Evolutionary conservation across 805 yeast species (phyloP), one percentile per base, ranked within the genome.

Genomic region (Diddensiella transvaalensis): DNA sequence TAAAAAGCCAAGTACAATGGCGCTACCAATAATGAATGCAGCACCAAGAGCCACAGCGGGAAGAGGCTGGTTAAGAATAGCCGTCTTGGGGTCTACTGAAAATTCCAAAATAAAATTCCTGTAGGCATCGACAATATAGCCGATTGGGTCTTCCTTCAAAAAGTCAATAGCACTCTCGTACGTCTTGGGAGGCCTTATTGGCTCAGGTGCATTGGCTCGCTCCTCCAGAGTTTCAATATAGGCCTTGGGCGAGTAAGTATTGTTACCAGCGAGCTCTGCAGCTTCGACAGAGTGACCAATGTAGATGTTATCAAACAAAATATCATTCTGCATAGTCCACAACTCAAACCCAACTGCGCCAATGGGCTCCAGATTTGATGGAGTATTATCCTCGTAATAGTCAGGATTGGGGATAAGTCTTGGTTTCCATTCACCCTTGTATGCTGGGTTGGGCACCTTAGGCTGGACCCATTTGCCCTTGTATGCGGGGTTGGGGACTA

Each of bases 321-420:
- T 78, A 43, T 85, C 78, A 38, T 74, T 73, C 54, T 86, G 83
- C 82, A 89, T 84, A 41, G 91, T 78, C 96, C 96, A 89, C 54
- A 89, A 71, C 66, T 89, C 97, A 60, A 90, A 86, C 5, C 95
- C 96, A 40, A 88, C 58, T 8, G 85, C 95, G 21, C 89, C 90
- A 54, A 87, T 78, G 29, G 82, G 78, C 56, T 79, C 82, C 49
- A 83, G 65, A 54, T 80, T 71, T 8, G 83, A 71, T 3, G 93
- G 89, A 3, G 58, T 68, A 41, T 22, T 30, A 59, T 82, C 87
- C 57, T 77, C 82, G 55, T 65, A 78, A 65, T 75, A 87, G 30
- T 78, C 73, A 3, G 96, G 95, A 61, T 89, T 90, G 15, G 79
- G 65, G 52, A 85, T 77, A 55, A 57, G 60, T 44, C 77, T 75